Evolutionary conservation across 2,329 filamentous ascomycete genomes (phyloP).

Genomic region (Colletotrichum sp.): DNA sequence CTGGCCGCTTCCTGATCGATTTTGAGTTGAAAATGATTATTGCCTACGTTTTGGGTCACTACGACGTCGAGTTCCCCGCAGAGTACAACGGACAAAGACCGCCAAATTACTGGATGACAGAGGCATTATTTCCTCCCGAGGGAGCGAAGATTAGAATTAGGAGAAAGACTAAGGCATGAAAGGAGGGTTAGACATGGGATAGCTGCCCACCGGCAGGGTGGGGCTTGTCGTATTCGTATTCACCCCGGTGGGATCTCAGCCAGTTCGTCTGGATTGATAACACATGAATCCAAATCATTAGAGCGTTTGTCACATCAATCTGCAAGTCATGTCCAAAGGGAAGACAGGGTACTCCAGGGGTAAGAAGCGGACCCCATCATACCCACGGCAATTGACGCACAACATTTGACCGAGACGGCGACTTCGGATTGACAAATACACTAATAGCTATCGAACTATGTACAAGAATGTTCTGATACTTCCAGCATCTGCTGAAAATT

Average conservation of each 20-base stretch:
- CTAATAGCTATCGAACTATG: background rate
- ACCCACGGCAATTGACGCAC: background rate
- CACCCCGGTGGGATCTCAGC: background rate
- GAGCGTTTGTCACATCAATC: background rate
- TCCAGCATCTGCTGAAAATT: background rate
- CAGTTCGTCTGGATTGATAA: background rate
- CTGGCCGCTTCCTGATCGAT: slow-evolving; percentile 32
- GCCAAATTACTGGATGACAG: slow-evolving; percentile 16
- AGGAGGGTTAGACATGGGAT: background rate
- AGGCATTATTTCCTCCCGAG: slow-evolving; percentile 5
- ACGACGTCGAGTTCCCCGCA: slow-evolving; percentile 17
- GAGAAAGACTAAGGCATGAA: background rate
- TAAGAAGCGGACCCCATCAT: background rate
- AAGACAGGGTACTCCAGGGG: background rate
- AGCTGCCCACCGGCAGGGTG: background rate
- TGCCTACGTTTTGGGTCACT: slow-evolving; percentile 13
- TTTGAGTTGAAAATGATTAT: slow-evolving; percentile 38
- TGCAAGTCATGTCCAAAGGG: background rate
- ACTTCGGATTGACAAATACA: background rate
- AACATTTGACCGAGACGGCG: background rate
- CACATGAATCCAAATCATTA: background rate
- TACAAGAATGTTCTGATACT: background rate
- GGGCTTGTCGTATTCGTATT: background rate
- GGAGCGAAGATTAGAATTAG: slow-evolving; percentile 11
- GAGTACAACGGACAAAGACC: slow-evolving; percentile 20